A percentile compares a stretch with the other conserved stretches of the same genome.
Conservation (phyloP, 139 green algal genomes). For the Coelastrella sp. region DNA sequence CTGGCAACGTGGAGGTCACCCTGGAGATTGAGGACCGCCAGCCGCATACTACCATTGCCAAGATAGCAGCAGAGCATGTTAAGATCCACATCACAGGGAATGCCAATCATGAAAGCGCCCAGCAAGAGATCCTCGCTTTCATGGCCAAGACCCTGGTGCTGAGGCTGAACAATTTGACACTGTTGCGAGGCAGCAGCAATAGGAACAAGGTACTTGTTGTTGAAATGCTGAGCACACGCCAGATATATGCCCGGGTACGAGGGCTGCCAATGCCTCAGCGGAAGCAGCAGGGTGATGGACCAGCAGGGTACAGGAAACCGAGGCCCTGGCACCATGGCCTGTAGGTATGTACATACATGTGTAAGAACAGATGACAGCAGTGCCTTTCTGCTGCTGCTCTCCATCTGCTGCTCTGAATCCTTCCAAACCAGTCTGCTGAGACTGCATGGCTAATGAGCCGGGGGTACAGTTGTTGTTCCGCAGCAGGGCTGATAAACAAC, state of each 20-base stretch:
- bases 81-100: slow-evolving; percentile 70
- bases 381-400: background rate
- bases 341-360: background rate
- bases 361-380: background rate
- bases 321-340: slow-evolving; percentile 38
- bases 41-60: slow-evolving; percentile 59
- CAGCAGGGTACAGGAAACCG: slow-evolving; percentile 23
- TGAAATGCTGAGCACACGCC: slow-evolving; percentile 39
- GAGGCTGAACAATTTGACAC: slow-evolving; percentile 60
- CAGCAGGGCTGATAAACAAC: no score
- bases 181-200: slow-evolving; percentile 42
- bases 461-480: no score
- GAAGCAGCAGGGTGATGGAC: slow-evolving; percentile 7
- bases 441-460: no score
- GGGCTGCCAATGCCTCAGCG: background rate
- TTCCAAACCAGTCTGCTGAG: no score
- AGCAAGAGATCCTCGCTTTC: slow-evolving; percentile 71
- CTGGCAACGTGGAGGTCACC: slow-evolving; percentile 56
- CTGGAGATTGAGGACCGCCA: slow-evolving; percentile 81
- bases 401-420: background rate
- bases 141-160: slow-evolving; percentile 60
- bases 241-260: slow-evolving; percentile 28
- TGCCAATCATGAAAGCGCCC: slow-evolving; percentile 31
- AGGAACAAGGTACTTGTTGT: slow-evolving; percentile 29
- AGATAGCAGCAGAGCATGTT: slow-evolving; percentile 82